Percentiles rank a stretch among this genome's conserved stretches.
Evolutionary conservation across 2,329 filamentous ascomycete genomes (phyloP).

Genomic region (Metarhizium rileyi): DNA sequence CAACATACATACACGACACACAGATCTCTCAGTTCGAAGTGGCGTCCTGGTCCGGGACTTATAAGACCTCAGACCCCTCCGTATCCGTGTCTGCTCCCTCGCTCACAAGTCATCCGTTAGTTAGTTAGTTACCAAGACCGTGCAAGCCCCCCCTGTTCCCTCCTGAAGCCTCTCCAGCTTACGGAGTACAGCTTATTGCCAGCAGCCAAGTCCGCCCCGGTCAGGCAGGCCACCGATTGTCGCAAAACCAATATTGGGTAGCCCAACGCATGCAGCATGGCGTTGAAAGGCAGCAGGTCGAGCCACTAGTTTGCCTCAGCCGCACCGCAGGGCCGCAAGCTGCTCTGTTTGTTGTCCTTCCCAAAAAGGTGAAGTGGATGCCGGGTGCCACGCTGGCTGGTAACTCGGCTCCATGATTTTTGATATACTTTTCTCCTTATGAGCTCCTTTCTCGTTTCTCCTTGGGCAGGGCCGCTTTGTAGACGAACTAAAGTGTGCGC

Average conservation of each 20-base stretch:
- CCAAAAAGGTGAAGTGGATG: background rate
- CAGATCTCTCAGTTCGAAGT: background rate
- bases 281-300: background rate
- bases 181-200: too few relatives aligned
- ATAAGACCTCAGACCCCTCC: background rate
- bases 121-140: background rate
- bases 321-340: background rate
- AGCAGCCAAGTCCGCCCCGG: background rate
- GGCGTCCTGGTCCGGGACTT: background rate
- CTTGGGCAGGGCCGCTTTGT: too few relatives aligned
- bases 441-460: too few relatives aligned
- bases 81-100: too few relatives aligned
- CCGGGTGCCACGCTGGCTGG: background rate
- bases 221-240: background rate
- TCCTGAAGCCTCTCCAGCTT: background rate
- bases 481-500: too few relatives aligned
- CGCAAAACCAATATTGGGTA: constrained; percentile 1
- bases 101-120: too few relatives aligned
- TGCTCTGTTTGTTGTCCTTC: background rate
- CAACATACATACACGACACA: background rate
- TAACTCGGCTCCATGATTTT: too few relatives aligned
- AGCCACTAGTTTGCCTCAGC: constrained; percentile 2
- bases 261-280: background rate
- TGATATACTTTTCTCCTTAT: too few relatives aligned
- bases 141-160: background rate